phyloP scores from a whole-genome alignment of 441 rosid species.

The Adansonia grandidieri region DNA sequence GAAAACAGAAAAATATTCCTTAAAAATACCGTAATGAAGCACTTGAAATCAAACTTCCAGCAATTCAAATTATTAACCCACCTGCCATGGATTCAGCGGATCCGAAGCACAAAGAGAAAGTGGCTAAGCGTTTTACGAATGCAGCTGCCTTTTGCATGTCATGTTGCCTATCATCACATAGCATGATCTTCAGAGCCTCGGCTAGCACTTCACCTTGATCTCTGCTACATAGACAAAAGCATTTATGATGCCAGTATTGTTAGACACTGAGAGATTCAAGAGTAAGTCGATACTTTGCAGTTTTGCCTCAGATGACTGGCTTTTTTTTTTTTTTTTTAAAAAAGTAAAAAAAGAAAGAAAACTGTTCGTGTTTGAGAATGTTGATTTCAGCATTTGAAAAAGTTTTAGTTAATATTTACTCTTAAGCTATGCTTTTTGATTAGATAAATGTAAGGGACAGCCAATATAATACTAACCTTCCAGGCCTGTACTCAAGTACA shows the following conservation, averaged over 20 bases:
- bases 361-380: neutral
- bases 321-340: neutral
- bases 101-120: conserved; percentile 76
- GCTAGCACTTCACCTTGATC: conserved; percentile 84
- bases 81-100: conserved; percentile 96
- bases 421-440: neutral
- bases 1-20: neutral
- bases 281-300: neutral
- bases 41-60: neutral
- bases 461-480: conserved; percentile 66
- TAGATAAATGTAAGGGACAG: conserved; percentile 13
- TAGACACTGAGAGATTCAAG: neutral
- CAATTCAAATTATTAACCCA: conserved; percentile 33
- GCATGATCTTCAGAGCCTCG: conserved; percentile 92
- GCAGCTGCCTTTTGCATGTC: conserved; percentile 99
- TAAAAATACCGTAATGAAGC: neutral
- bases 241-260: neutral
- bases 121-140: conserved; percentile 90
- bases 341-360: neutral
- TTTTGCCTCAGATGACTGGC: conserved; percentile 7
- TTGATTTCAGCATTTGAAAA: neutral
- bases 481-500: conserved; percentile 87
- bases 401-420: neutral
- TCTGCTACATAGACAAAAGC: conserved; percentile 45
- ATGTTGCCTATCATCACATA: conserved; percentile 91